Evolutionary conservation across 306 rosid species (phyloP).

Genomic region (Canavalia gladiata): DNA sequence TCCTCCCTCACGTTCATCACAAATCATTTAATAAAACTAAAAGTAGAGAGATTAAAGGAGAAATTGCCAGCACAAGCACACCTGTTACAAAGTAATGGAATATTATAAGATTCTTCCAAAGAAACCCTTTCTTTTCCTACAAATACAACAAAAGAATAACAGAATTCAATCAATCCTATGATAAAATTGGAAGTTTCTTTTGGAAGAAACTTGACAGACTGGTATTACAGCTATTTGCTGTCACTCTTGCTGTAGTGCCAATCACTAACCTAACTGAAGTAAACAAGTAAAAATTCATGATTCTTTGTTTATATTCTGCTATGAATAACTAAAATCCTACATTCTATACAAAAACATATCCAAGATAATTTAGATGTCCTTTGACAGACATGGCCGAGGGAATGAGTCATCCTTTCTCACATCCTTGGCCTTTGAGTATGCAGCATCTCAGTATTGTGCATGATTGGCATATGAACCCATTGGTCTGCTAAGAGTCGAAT

Average conservation of each 20-base stretch:
- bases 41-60: background rate
- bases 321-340: constrained; percentile 45
- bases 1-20: background rate
- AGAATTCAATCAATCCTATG: constrained; percentile 34
- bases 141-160: constrained; percentile 59
- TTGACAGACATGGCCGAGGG: constrained; percentile 57
- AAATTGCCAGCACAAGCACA: constrained; percentile 28
- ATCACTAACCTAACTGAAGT: constrained; percentile 31
- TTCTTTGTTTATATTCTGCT: constrained; percentile 46
- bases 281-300: constrained; percentile 23
- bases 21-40: background rate
- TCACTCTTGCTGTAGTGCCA: constrained; percentile 30
- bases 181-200: constrained; percentile 13
- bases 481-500: constrained; percentile 42
- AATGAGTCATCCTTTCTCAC: constrained; percentile 61
- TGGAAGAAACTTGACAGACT: constrained; percentile 35
- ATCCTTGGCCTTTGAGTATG: constrained; percentile 52
- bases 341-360: constrained; percentile 44
- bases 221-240: constrained; percentile 41
- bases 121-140: constrained; percentile 17
- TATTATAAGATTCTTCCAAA: constrained; percentile 1
- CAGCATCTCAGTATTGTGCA: constrained; percentile 45
- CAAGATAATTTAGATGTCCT: constrained; percentile 43
- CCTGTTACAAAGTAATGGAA: constrained; percentile 7
- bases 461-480: constrained; percentile 43